A percentile compares a stretch with the other conserved stretches of the same genome.
These are phyloP conservation scores for Candida gorgasii DNA, from an alignment of 805 yeast genomes.

Conservation along the genomic window DNA sequence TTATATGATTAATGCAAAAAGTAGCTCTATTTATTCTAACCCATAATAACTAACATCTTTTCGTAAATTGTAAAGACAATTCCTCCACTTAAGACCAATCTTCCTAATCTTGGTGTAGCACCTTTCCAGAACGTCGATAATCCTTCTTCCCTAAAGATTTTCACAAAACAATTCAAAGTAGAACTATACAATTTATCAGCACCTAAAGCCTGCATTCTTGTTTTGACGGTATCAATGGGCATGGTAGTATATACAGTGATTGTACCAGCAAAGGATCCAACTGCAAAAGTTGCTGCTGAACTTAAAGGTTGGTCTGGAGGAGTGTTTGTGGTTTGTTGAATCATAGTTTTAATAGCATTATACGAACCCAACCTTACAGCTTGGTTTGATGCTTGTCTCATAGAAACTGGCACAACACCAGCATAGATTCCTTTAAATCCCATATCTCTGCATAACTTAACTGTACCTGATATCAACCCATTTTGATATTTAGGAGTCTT, in stretches of 20 bases:
- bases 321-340: constrained; percentile 68
- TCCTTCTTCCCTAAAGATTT: constrained; percentile 85
- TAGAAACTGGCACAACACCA: constrained; percentile 88
- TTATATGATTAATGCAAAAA: constrained; percentile 5
- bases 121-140: constrained; percentile 94
- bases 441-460: constrained; percentile 67
- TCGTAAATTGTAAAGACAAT: constrained; percentile 96
- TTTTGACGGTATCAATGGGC: constrained; percentile 95
- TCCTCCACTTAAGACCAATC: constrained; percentile 92
- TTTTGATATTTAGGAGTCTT: constrained; percentile 74
- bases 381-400: constrained; percentile 94
- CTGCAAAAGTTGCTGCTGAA: constrained; percentile 75
- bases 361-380: constrained; percentile 94
- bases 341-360: constrained; percentile 76
- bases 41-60: constrained; percentile 69
- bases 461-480: constrained; percentile 61
- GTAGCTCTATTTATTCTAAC: too few species aligned
- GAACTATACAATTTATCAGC: constrained; percentile 69
- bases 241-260: constrained; percentile 89
- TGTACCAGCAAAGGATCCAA: constrained; percentile 89
- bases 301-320: constrained; percentile 74
- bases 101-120: constrained; percentile 93
- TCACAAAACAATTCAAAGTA: constrained; percentile 79
- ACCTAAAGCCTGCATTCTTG: constrained; percentile 93
- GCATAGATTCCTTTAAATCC: constrained; percentile 85